Evolutionary conservation across 192 early-diverging fungal genomes (phyloP).

Genomic region (Ambispora gerdemannii): DNA sequence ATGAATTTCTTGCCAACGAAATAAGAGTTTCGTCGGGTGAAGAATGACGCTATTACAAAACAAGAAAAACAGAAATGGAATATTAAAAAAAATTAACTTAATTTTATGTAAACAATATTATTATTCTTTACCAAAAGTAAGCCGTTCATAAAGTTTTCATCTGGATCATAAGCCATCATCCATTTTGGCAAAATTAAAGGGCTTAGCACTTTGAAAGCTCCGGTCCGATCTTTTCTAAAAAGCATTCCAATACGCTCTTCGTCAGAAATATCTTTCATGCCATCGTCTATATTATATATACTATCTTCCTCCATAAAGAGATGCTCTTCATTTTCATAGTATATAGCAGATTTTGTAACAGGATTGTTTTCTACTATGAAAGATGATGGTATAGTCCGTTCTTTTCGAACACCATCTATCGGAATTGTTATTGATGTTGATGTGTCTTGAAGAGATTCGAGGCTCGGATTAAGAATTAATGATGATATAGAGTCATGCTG

Average conservation of each 20-base stretch:
- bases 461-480: not conserved
- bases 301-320: slow-evolving; percentile 22
- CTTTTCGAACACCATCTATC: slow-evolving; percentile 4
- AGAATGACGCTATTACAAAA: not conserved
- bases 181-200: not conserved
- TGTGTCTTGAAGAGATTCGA: not conserved
- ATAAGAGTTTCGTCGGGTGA: slow-evolving; percentile 27
- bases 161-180: not conserved
- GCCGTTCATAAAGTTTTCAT: slow-evolving; percentile 9
- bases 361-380: too few species aligned
- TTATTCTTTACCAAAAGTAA: slow-evolving; percentile 20
- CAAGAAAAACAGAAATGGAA: not conserved
- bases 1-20: not conserved
- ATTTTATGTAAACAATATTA: not conserved
- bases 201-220: slow-evolving; percentile 11
- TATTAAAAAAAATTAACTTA: not conserved
- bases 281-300: slow-evolving; percentile 15
- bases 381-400: not conserved
- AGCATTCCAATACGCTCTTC: slow-evolving; percentile 6
- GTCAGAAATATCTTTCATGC: slow-evolving; percentile 15
- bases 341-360: too few species aligned
- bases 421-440: not conserved
- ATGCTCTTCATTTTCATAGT: too few species aligned
- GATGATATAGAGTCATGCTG: not conserved
- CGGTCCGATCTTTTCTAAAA: slow-evolving; percentile 21